A percentile compares a stretch with the other conserved stretches of the same genome.
These are phyloP conservation scores for Aspergillus caelatus DNA, from an alignment of 2,329 filamentous ascomycete species.

Conservation along the genomic window DNA sequence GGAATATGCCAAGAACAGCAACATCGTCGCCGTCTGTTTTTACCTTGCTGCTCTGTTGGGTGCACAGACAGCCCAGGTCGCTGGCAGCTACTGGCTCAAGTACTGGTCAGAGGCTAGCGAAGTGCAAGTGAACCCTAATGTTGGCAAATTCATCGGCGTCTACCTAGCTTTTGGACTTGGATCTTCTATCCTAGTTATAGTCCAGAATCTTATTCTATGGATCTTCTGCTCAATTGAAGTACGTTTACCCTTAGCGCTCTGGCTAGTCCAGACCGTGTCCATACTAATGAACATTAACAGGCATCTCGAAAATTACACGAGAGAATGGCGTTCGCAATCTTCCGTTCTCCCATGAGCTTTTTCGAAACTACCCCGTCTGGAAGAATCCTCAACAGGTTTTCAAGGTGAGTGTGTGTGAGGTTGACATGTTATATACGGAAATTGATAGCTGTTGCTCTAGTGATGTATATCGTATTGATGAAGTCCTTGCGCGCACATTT, in stretches of 20 bases:
- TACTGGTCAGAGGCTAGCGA: slow-evolving; percentile 84
- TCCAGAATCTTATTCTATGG: slow-evolving; percentile 95
- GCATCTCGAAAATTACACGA: slow-evolving; percentile 96
- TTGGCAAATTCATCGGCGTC: slow-evolving; percentile 89
- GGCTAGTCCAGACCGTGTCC: not conserved
- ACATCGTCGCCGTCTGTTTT: slow-evolving; percentile 77
- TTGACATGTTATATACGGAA: not conserved
- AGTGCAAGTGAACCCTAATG: slow-evolving; percentile 66
- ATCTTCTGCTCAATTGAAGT: slow-evolving; percentile 99
- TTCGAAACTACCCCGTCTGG: slow-evolving; percentile 97
- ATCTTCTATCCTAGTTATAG: slow-evolving; percentile 77
- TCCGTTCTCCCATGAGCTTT: slow-evolving; percentile 97
- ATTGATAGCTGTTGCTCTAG: slow-evolving; percentile 29
- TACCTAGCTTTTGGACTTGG: slow-evolving; percentile 96
- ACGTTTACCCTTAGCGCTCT: slow-evolving; percentile 33
- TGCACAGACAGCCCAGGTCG: slow-evolving; percentile 80
- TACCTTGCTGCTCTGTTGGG: slow-evolving; percentile 78
- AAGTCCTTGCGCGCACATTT: slow-evolving; percentile 93
- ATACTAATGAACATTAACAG: slow-evolving; percentile 30
- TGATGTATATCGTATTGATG: slow-evolving; percentile 71
- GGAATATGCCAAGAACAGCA: slow-evolving; percentile 95
- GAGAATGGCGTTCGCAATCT: slow-evolving; percentile 95
- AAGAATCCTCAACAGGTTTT: slow-evolving; percentile 96
- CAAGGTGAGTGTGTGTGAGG: slow-evolving; percentile 62
- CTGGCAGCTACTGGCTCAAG: slow-evolving; percentile 90